Percentiles rank a stretch among this genome's conserved stretches.
These are phyloP conservation scores for Kuraishia ogatae DNA, from an alignment of 805 yeast species.

Conservation along the genomic window DNA sequence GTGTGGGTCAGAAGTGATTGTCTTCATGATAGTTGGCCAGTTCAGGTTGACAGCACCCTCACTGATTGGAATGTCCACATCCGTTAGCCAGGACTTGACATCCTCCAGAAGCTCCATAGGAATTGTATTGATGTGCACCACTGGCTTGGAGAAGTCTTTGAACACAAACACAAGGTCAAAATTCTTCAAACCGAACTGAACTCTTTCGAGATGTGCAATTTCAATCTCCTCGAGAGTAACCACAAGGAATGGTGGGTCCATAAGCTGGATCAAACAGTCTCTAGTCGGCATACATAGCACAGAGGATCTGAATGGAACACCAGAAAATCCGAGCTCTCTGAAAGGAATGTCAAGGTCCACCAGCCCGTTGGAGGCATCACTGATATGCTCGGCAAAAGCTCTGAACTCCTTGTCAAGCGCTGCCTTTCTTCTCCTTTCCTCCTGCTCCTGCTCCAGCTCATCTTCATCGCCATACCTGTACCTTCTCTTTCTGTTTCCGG, in stretches of 20 bases:
- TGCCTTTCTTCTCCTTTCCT: slow-evolving; percentile 88
- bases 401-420: slow-evolving; percentile 88
- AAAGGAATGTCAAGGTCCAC: slow-evolving; percentile 90
- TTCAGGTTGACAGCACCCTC: slow-evolving; percentile 94
- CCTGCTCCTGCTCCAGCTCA: slow-evolving; percentile 97
- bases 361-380: slow-evolving; percentile 78
- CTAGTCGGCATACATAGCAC: slow-evolving; percentile 95
- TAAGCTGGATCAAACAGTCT: slow-evolving; percentile 88
- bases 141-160: slow-evolving; percentile 83
- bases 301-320: slow-evolving; percentile 93
- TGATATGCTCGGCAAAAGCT: slow-evolving; percentile 80
- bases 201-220: slow-evolving; percentile 92
- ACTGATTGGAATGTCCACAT: slow-evolving; percentile 90
- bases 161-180: slow-evolving; percentile 95
- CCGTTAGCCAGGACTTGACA: slow-evolving; percentile 95
- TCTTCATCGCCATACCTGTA: slow-evolving; percentile 95
- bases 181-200: slow-evolving; percentile 92
- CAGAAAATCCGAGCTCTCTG: slow-evolving; percentile 92
- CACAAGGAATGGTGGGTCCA: slow-evolving; percentile 93
- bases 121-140: slow-evolving; percentile 87
- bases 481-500: slow-evolving; percentile 85
- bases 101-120: slow-evolving; percentile 90
- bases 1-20: slow-evolving; percentile 85
- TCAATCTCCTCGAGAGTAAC: slow-evolving; percentile 88
- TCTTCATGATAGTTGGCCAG: slow-evolving; percentile 94